Percentiles rank a stretch among this genome's conserved stretches.
Conservation (phyloP, 257 asterid genomes). For the Striga asiatica region DNA sequence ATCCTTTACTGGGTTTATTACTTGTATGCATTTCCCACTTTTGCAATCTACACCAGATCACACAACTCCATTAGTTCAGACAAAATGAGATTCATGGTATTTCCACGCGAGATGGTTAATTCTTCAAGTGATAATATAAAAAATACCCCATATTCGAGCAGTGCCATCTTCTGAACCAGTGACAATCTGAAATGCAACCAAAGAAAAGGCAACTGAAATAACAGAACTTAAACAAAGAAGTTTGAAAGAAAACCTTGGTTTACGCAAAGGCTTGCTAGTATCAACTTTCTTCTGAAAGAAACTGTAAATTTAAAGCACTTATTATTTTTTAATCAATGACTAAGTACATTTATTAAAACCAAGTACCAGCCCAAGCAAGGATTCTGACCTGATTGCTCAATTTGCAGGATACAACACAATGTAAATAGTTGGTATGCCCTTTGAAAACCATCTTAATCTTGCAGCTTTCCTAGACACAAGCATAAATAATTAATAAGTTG, state of each 20-base stretch:
- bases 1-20: conserved; percentile 44
- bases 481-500: conserved; percentile 9
- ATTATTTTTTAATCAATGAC: conserved; percentile 1
- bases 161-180: conserved; percentile 99
- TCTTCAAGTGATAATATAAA: conserved; percentile 12
- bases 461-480: conserved; percentile 54
- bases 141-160: conserved; percentile 86
- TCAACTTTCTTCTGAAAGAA: background rate
- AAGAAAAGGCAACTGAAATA: conserved; percentile 10
- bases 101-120: conserved; percentile 3
- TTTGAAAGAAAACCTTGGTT: conserved; percentile 3
- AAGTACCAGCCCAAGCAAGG: background rate
- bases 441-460: conserved; percentile 63
- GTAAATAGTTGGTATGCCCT: conserved; percentile 82
- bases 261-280: background rate
- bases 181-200: conserved; percentile 49
- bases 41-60: conserved; percentile 51
- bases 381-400: conserved; percentile 59
- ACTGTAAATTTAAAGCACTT: conserved; percentile 4
- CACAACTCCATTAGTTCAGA: conserved; percentile 18
- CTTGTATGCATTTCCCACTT: conserved; percentile 81
- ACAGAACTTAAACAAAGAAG: conserved; percentile 5
- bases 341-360: background rate
- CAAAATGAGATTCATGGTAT: conserved; percentile 6
- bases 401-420: conserved; percentile 55